phyloP scores from a whole-genome alignment of 306 rosid species.

The Trifolium pratense region DNA sequence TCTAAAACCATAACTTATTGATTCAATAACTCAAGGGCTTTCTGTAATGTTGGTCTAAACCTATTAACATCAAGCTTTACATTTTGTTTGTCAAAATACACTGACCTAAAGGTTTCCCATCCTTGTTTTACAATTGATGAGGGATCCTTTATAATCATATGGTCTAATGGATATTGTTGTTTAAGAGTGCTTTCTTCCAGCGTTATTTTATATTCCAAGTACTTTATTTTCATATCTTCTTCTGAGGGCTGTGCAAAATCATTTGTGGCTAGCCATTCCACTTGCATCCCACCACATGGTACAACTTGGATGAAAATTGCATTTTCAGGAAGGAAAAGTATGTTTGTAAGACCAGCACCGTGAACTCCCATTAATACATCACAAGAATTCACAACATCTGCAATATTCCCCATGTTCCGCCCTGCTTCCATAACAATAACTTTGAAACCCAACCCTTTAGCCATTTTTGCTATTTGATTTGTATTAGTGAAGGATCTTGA shows the following conservation, averaged over 20 bases:
- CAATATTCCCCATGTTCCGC: slow-evolving; percentile 50
- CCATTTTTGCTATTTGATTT: slow-evolving; percentile 61
- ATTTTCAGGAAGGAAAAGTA: slow-evolving; percentile 79
- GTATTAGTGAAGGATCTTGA: slow-evolving; percentile 72
- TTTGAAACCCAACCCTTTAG: slow-evolving; percentile 62
- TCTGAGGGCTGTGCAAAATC: slow-evolving; percentile 65
- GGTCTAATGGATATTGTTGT: slow-evolving; percentile 68
- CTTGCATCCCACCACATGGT: slow-evolving; percentile 62
- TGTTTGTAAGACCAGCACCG: slow-evolving; percentile 94
- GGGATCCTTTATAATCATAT: slow-evolving; percentile 60
- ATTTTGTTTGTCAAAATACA: slow-evolving; percentile 78
- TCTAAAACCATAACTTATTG: slow-evolving; percentile 38
- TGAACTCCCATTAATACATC: slow-evolving; percentile 93
- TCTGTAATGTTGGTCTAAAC: slow-evolving; percentile 70
- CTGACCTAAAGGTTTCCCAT: slow-evolving; percentile 62
- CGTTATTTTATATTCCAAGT: slow-evolving; percentile 73
- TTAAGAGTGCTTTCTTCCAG: slow-evolving; percentile 75
- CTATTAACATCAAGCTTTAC: slow-evolving; percentile 68
- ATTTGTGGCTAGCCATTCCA: slow-evolving; percentile 65
- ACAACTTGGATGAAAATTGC: slow-evolving; percentile 78
- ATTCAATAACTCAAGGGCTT: slow-evolving; percentile 81
- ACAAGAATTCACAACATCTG: slow-evolving; percentile 77
- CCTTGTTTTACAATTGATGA: slow-evolving; percentile 52
- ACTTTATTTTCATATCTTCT: slow-evolving; percentile 69
- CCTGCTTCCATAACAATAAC: slow-evolving; percentile 61